phyloP scores from a whole-genome alignment of 2,329 filamentous ascomycete genomes.

The Fonsecaea pugnacius region DNA sequence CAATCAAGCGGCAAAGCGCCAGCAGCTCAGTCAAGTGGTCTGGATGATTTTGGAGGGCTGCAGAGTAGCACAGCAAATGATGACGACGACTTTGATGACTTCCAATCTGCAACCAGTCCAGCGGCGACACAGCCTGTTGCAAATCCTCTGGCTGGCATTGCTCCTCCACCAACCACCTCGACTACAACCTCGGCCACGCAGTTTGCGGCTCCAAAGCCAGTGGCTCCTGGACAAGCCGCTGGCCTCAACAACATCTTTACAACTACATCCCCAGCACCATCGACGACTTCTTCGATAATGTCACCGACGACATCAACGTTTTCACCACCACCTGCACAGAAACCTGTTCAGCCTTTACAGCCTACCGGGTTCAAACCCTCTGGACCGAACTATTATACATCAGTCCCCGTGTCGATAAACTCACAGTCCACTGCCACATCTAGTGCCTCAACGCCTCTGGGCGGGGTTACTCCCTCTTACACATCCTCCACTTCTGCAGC shows the following conservation, averaged over 20 bases:
- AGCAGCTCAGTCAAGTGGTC: slow-evolving; percentile 48
- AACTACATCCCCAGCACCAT: slow-evolving; percentile 59
- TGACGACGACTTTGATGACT: slow-evolving; percentile 95
- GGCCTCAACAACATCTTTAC: slow-evolving; percentile 81
- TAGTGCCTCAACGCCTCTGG: slow-evolving; percentile 36
- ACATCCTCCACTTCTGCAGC: slow-evolving; percentile 46
- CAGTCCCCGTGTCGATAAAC: slow-evolving; percentile 55
- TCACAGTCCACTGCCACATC: slow-evolving; percentile 38
- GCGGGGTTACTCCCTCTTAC: slow-evolving; percentile 45
- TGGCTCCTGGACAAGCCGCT: slow-evolving; percentile 79
- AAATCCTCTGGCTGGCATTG: slow-evolving; percentile 46
- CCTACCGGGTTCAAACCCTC: slow-evolving; percentile 68
- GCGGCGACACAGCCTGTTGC: slow-evolving; percentile 44
- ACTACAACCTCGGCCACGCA: slow-evolving; percentile 62
- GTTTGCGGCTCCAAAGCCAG: slow-evolving; percentile 80
- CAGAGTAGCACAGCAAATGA: slow-evolving; percentile 55
- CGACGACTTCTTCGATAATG: slow-evolving; percentile 60
- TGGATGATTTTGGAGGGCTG: slow-evolving; percentile 50
- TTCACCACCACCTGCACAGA: slow-evolving; percentile 48
- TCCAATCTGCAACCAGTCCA: slow-evolving; percentile 80
- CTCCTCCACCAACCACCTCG: slow-evolving; percentile 54
- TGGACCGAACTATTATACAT: slow-evolving; percentile 94
- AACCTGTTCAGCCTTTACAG: slow-evolving; percentile 54
- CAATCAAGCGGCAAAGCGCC: slow-evolving; percentile 51
- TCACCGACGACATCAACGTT: slow-evolving; percentile 62